Percentiles rank a stretch among this genome's conserved stretches.
These are phyloP conservation scores for Plectosphaerella sp. DNA, from an alignment of 2,329 filamentous ascomycete genomes.

Conservation along the genomic window DNA sequence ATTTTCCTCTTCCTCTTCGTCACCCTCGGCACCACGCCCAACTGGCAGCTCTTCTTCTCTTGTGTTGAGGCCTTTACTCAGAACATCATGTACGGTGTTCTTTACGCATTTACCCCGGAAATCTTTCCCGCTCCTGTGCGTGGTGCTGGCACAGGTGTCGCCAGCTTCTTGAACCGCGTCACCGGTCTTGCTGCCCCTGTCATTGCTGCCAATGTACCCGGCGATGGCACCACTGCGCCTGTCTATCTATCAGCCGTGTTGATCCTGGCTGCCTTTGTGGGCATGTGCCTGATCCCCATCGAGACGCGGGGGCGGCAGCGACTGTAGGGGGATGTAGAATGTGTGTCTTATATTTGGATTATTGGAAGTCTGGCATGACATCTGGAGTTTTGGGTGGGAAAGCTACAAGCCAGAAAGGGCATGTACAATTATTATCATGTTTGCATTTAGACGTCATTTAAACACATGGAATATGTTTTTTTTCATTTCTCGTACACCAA, in stretches of 20 bases:
- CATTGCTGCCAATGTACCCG: slow-evolving; percentile 57
- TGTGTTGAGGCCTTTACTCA: slow-evolving; percentile 68
- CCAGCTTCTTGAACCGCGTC: slow-evolving; percentile 65
- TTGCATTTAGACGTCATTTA: neutral
- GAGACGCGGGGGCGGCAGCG: slow-evolving; percentile 58
- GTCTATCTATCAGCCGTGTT: slow-evolving; percentile 53
- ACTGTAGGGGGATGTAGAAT: no score
- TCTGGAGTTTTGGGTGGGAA: neutral
- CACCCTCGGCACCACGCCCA: slow-evolving; percentile 49
- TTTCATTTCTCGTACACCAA: neutral
- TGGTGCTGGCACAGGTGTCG: slow-evolving; percentile 68
- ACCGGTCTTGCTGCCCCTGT: slow-evolving; percentile 66
- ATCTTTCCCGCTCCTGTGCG: slow-evolving; percentile 70
- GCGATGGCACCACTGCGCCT: slow-evolving; percentile 52
- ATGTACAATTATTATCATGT: neutral
- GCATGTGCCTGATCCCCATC: slow-evolving; percentile 57
- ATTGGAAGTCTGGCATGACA: neutral
- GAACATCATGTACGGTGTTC: slow-evolving; percentile 73
- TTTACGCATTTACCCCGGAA: slow-evolving; percentile 75
- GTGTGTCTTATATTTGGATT: neutral
- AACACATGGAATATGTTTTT: neutral
- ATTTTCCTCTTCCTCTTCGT: slow-evolving; percentile 67
- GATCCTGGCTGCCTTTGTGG: slow-evolving; percentile 55
- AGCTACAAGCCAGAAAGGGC: neutral
- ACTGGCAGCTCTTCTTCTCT: slow-evolving; percentile 59